Base-by-base conservation (phyloP, 1,139 yeast genomes). In the Pichia sp. region DNA sequence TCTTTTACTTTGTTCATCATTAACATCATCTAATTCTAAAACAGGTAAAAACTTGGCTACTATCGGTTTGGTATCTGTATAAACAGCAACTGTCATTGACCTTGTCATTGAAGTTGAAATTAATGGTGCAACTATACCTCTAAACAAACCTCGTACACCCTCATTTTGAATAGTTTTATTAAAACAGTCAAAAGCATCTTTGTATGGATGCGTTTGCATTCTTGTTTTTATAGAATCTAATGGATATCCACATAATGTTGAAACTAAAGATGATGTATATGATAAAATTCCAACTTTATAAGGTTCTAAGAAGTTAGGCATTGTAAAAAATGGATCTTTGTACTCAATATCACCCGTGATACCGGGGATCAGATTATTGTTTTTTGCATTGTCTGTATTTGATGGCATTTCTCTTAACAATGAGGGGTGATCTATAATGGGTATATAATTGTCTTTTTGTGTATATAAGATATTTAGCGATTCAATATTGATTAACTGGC, bases 181-280 rank as follows among this genome's bases (percentile, higher is more conserved):
- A 18, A 84, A 70, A 64, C 96, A 88, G 53, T 81, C 82, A 57
- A 74, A 67, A 46, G 84, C 77, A 46, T 80, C 75, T 14, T 71
- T 70, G 67, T 80, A 87, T 46, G 77, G 75, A 66, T 87, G 86
- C 0, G 96, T 85, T 66, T 89, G 96, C 80, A 87, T 83, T 57
- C 96, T 70, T 0, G 95, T 87, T 66, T 89, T 89, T 53, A 89
- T 75, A 13, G 95, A 84, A 65, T 89, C 96, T 48, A 89, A 67
- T 0, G 96, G 96, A 63, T 83, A 88, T 11, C 95, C 95, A n/a
- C 81, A 75, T 8, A 81, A 74, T 0, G 91, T 85, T 16, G 93
- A 78, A 16, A 79, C 69, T 49, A 85, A 68, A 0, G 95, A 84
- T 1, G 95, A 76, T 0, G 80, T 70, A 60, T 82, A 84, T 2